Base-by-base conservation (phyloP, 768 basidiomycete species). In the Podaxis sp. region DNA sequence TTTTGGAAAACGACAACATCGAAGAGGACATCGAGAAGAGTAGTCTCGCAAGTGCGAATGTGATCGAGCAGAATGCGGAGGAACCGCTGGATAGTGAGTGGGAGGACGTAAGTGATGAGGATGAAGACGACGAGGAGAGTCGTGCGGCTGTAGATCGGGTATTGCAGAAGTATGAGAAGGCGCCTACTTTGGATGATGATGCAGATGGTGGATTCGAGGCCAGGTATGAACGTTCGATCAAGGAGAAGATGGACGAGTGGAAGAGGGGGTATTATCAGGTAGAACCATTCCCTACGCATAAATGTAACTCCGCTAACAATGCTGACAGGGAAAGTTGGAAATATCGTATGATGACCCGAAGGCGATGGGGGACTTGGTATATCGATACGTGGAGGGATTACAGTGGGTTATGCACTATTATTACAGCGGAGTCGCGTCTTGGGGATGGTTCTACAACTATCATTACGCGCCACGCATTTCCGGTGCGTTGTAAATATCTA, bases 351-450 rank as follows among this genome's bases (percentile, higher is more conserved):
- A 90, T 62, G 73, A 89, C 66, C 80, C 85, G 4, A 77, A 88
- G 63, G 79, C 84, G 54, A 84, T 95, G 79, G 78, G 81, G 25
- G 78, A 86, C 51, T 77, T 99, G 57, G 80, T 84, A 11, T 95
- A 81, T 69, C 83, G 85, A 60, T 99, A 97, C 71, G 83, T 92
- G 16, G 93, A 98, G 70, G 97, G 97, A 0, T 74, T 99, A 63
- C 97, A 99, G 69, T 98, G 96, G 97, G 94, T 98, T 35, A 91
- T 99, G 90, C 91, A 94, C 70, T 99, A 99, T 73, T 99, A 99
- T 72, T 98, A 98, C 72, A 86, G 90, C 63, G 97, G 97, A 4
- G 95, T 98, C 16, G 91, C 94, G 4, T 95, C 93, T 14, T 99
- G 97, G 97, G 84, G 92, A 21, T 98, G 97, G 97, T 99, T 96